phyloP scores from a whole-genome alignment of 1,139 yeast species.

The Yamadazyma epiphylla region DNA sequence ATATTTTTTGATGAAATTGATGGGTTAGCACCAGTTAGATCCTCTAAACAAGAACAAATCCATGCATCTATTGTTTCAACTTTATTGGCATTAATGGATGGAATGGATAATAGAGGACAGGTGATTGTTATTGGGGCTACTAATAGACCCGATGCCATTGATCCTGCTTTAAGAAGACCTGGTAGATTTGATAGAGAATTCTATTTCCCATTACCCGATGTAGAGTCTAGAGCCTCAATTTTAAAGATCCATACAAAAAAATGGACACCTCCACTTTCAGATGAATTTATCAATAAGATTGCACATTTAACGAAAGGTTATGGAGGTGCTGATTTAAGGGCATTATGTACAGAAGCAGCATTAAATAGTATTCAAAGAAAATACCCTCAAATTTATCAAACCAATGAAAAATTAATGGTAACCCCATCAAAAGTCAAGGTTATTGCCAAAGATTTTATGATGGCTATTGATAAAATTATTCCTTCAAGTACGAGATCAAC shows the following conservation, averaged over 20 bases:
- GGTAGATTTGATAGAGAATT: constrained; percentile 98
- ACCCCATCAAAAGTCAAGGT: constrained; percentile 72
- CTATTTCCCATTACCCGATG: constrained; percentile 89
- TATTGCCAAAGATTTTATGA: constrained; percentile 81
- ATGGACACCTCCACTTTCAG: constrained; percentile 75
- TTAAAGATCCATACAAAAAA: constrained; percentile 80
- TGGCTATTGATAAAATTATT: constrained; percentile 79
- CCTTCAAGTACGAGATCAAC: constrained; percentile 92
- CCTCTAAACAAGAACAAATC: constrained; percentile 95
- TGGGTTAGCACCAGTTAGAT: constrained; percentile 96
- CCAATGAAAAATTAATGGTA: constrained; percentile 69
- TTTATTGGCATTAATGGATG: constrained; percentile 93
- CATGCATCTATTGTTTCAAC: constrained; percentile 98
- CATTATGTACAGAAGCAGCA: constrained; percentile 95
- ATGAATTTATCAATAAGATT: constrained; percentile 57
- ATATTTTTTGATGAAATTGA: constrained; percentile 97
- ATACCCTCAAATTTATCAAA: constrained; percentile 87
- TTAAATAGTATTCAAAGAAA: constrained; percentile 85
- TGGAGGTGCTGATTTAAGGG: constrained; percentile 97
- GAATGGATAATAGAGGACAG: constrained; percentile 96
- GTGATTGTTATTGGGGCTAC: constrained; percentile 98
- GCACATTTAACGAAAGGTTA: constrained; percentile 89
- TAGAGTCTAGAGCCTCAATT: constrained; percentile 73
- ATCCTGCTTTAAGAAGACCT: constrained; percentile 95
- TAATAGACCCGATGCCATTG: constrained; percentile 95